A percentile compares a stretch with the other conserved stretches of the same genome.
phyloP scores from a whole-genome alignment of 1,139 yeast species.

The Protomyces lactucae-debilis region DNA sequence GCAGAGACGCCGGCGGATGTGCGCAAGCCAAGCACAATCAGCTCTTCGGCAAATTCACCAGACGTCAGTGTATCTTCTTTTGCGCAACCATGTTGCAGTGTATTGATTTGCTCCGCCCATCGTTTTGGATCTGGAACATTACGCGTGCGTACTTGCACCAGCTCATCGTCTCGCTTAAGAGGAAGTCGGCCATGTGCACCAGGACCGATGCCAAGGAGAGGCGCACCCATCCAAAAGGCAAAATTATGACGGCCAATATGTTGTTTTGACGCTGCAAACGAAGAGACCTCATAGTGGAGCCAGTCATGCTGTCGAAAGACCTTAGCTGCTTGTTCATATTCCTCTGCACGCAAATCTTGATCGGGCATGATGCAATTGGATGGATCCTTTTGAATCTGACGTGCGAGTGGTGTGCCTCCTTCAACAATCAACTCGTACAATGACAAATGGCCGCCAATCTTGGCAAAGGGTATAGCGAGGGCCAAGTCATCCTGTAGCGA shows the following conservation, averaged over 20 bases:
- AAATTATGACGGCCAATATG: constrained; percentile 13
- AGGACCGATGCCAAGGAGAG: constrained; percentile 23
- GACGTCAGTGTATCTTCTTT: background rate
- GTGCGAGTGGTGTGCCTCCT: constrained; percentile 13
- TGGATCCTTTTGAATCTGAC: background rate
- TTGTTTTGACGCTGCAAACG: background rate
- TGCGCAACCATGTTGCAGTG: constrained; percentile 5
- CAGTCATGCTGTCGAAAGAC: background rate
- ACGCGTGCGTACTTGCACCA: constrained; percentile 10
- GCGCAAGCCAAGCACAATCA: constrained; percentile 12
- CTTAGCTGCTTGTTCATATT: constrained; percentile 5
- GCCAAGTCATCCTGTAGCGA: background rate
- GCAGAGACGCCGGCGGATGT: constrained; percentile 12
- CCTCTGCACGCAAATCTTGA: constrained; percentile 8
- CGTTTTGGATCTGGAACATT: constrained; percentile 17
- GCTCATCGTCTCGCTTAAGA: background rate
- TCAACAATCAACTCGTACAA: constrained; percentile 21
- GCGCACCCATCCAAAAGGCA: constrained; percentile 23
- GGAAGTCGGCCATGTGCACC: constrained; percentile 23
- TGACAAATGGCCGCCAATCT: constrained; percentile 18
- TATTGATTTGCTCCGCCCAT: constrained; percentile 13
- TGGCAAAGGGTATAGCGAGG: constrained; percentile 14
- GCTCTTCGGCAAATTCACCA: constrained; percentile 7
- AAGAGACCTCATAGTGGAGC: constrained; percentile 20
- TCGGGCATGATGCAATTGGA: constrained; percentile 4